Evolutionary conservation across 2,329 filamentous ascomycete species (phyloP).

Genomic region (Xylaria sp.): DNA sequence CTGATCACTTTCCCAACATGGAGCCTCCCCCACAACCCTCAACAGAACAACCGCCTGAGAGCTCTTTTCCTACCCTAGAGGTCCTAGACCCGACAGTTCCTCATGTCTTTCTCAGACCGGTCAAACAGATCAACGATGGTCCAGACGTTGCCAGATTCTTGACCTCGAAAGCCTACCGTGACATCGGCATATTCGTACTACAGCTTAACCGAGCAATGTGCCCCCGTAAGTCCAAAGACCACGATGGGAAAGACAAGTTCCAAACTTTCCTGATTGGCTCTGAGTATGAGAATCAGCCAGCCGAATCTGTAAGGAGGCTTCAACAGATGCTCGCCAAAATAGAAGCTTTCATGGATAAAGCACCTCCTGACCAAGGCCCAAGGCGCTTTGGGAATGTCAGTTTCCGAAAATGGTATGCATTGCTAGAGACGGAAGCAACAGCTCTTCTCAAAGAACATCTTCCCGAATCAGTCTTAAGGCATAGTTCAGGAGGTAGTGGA

Average conservation of each 20-base stretch:
- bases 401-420: conserved; percentile 83
- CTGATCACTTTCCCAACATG: conserved; percentile 18
- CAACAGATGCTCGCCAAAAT: conserved; percentile 73
- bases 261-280: conserved; percentile 61
- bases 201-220: conserved; percentile 91
- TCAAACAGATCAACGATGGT: conserved; percentile 86
- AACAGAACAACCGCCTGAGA: conserved; percentile 23
- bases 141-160: conserved; percentile 85
- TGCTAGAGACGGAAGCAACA: conserved; percentile 70
- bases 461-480: conserved; percentile 51
- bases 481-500: conserved; percentile 35
- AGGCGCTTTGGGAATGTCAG: conserved; percentile 91
- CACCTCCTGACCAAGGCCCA: conserved; percentile 85
- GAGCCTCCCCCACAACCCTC: conserved; percentile 27
- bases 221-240: conserved; percentile 65
- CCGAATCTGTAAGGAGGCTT: conserved; percentile 70
- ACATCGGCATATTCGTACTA: conserved; percentile 86
- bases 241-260: conserved; percentile 52
- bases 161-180: conserved; percentile 81
- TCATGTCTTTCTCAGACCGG: conserved; percentile 72
- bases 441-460: conserved; percentile 68
- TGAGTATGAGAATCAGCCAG: conserved; percentile 55
- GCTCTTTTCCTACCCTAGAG: conserved; percentile 53
- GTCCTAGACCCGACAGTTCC: conserved; percentile 59
- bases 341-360: conserved; percentile 75